phyloP scores from a whole-genome alignment of 441 rosid genomes.

The Manihot esculenta region DNA sequence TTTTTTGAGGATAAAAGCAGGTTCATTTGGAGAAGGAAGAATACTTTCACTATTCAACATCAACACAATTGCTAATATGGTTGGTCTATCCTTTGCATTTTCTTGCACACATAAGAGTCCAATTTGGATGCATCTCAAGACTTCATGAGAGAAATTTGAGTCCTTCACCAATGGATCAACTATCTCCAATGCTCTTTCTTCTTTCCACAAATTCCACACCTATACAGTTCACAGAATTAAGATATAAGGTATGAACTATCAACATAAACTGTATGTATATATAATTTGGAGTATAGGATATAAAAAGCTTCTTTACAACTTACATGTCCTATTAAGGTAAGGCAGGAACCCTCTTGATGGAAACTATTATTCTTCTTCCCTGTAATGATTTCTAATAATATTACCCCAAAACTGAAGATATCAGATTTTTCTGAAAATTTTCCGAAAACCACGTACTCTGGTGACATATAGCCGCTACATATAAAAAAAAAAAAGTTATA shows the following conservation, averaged over 20 bases:
- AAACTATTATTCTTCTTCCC: slow-evolving; percentile 29
- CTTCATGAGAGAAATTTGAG: no score
- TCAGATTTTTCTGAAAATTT: slow-evolving; percentile 37
- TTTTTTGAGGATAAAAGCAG: no score
- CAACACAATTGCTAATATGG: no score
- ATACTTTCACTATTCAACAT: no score
- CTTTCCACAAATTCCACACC: slow-evolving; percentile 48
- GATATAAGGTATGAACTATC: no score
- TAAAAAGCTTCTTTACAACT: slow-evolving; percentile 3
- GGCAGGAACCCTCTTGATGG: slow-evolving; percentile 1
- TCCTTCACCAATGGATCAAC: slow-evolving; percentile 27
- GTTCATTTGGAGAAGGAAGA: no score
- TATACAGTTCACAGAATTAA: neutral
- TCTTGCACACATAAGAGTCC: no score
- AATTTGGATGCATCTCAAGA: no score
- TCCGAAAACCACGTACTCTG: slow-evolving; percentile 42
- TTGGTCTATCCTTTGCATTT: no score
- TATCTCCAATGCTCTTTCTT: slow-evolving; percentile 28
- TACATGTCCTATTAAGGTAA: slow-evolving; percentile 35
- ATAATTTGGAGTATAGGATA: neutral
- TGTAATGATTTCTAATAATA: slow-evolving; percentile 32
- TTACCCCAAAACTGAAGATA: slow-evolving; percentile 37
- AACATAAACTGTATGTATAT: neutral
- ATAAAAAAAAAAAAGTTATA: neutral
- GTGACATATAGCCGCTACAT: slow-evolving; percentile 46